Percentiles rank a stretch among this genome's conserved stretches.
Conservation (phyloP, 495 filamentous ascomycete genomes). For the Podospora pseudoanserina region DNA sequence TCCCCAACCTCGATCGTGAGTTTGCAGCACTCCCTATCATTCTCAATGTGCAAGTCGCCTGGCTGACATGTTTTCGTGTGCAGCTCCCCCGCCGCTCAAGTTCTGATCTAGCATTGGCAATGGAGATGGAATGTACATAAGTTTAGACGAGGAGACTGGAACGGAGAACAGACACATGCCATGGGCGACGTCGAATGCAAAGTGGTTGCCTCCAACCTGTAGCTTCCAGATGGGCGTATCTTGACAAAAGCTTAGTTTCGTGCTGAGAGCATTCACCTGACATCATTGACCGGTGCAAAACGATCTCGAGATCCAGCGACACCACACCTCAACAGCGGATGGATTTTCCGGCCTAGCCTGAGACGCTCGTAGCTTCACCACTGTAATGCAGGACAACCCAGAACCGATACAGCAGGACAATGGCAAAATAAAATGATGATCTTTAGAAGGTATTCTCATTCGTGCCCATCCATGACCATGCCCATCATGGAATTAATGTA, state of each 20-base stretch:
- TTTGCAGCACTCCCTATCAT: conserved; percentile 18
- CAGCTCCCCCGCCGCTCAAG: conserved; percentile 46
- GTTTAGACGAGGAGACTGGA: conserved; percentile 1
- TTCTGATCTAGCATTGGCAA: conserved; percentile 33
- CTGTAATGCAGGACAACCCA: too few relatives aligned
- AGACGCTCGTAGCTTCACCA: too few relatives aligned
- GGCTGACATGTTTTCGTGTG: conserved; percentile 15
- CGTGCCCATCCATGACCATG: conserved; percentile 60
- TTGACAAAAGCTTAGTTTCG: too few relatives aligned
- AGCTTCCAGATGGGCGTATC: too few relatives aligned
- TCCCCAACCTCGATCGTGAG: conserved; percentile 76
- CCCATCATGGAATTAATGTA: conserved; percentile 81
- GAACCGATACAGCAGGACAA: too few relatives aligned
- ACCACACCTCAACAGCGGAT: too few relatives aligned
- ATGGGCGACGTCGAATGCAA: background rate
- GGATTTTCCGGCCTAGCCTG: too few relatives aligned
- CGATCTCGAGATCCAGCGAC: too few relatives aligned
- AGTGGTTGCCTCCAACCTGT: too few relatives aligned
- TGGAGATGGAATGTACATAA: conserved; percentile 22
- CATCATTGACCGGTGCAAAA: too few relatives aligned
- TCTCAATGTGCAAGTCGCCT: background rate
- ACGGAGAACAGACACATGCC: conserved; percentile 7
- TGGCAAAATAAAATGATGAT: background rate
- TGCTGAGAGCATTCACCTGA: too few relatives aligned
- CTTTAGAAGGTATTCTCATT: conserved; percentile 50